Conservation (phyloP, 129 eudicot genomes). For the Centrapalus pauciflorus region DNA sequence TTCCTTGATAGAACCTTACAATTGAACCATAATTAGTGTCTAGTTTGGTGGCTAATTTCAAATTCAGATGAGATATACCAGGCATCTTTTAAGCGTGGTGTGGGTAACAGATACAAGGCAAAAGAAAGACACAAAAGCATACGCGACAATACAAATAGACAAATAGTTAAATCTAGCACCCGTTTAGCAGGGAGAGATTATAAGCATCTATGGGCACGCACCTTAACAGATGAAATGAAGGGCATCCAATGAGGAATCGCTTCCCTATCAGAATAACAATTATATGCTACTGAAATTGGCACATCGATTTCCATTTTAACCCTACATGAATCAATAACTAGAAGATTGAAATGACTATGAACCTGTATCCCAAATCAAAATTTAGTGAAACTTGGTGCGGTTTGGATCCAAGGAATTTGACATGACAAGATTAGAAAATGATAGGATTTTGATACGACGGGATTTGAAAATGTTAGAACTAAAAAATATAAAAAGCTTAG, state of each 20-base stretch:
- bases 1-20: background rate
- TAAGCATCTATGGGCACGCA: conserved; percentile 10
- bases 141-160: background rate
- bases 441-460: no score
- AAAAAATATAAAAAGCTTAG: no score
- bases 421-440: no score
- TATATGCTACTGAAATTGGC: conserved; percentile 78
- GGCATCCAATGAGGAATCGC: conserved; percentile 99
- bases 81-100: no score
- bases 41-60: background rate
- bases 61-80: background rate
- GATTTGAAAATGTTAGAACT: no score
- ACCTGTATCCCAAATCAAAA: background rate
- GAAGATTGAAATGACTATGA: background rate
- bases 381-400: background rate
- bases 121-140: background rate
- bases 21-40: background rate
- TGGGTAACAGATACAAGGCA: background rate
- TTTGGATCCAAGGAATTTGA: no score
- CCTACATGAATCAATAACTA: conserved; percentile 39
- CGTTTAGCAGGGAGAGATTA: background rate
- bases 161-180: background rate
- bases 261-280: conserved; percentile 85
- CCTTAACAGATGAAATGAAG: conserved; percentile 91
- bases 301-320: conserved; percentile 88